Conservation (phyloP, 2,329 filamentous ascomycete species). For the Epichloe uncinata region DNA sequence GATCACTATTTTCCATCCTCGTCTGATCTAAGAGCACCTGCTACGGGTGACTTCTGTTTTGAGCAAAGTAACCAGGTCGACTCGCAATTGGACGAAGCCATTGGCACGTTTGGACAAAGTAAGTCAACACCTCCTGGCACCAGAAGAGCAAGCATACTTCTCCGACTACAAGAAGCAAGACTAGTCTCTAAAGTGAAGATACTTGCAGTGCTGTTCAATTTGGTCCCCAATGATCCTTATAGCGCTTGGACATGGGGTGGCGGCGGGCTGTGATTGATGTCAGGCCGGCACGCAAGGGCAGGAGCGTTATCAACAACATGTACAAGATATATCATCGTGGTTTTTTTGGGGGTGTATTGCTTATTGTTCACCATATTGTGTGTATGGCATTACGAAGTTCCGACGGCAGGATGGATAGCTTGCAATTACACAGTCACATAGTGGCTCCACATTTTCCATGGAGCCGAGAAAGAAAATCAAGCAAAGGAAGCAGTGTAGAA, state of each 20-base stretch:
- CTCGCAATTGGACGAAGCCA: slow-evolving; percentile 2
- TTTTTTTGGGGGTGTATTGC: no score
- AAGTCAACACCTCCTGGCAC: not conserved
- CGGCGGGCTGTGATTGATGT: not conserved
- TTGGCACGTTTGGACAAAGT: slow-evolving; percentile 4
- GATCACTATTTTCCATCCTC: not conserved
- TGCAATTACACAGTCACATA: no score
- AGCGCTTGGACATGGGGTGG: slow-evolving; percentile 3
- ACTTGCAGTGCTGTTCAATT: slow-evolving; percentile 1
- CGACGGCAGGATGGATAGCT: no score
- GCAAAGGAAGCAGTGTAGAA: not conserved
- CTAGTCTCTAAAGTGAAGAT: not conserved
- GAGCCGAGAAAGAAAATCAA: not conserved
- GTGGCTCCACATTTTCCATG: no score
- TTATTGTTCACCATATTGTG: no score
- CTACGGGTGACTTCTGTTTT: not conserved
- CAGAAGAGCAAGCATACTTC: no score
- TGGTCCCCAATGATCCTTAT: slow-evolving; percentile 3
- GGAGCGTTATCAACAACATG: no score
- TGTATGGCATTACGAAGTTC: no score
- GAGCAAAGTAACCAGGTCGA: slow-evolving; percentile 2
- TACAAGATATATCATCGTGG: no score
- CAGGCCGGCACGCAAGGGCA: no score
- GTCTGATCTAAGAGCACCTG: not conserved
- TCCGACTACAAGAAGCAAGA: not conserved